Percentiles rank a stretch among this genome's conserved stretches.
Conservation (phyloP, 23 red algal species). For the Agarophyton chilense region DNA sequence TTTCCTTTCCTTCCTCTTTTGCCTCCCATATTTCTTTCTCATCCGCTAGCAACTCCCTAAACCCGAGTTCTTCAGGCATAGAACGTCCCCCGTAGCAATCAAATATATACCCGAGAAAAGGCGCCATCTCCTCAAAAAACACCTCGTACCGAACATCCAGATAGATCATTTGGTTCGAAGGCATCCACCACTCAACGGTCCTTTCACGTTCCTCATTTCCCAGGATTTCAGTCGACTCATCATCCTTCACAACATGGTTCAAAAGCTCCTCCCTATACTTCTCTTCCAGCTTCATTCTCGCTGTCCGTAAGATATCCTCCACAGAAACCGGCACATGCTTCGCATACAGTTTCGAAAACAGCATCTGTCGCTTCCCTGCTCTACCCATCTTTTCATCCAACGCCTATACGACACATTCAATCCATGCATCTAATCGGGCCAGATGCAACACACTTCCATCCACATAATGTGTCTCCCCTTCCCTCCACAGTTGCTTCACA, state of each 20-base stretch:
- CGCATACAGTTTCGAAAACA: too few species aligned
- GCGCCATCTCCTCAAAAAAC: background rate
- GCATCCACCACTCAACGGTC: background rate
- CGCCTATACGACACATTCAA: background rate
- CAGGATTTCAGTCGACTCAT: background rate
- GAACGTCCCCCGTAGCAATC: background rate
- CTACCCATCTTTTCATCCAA: too few species aligned
- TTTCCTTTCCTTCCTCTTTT: background rate
- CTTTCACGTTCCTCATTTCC: background rate
- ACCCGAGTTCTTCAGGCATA: background rate
- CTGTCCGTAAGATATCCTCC: too few species aligned
- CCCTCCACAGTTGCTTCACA: too few species aligned
- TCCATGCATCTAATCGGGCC: background rate
- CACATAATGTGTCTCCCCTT: too few species aligned
- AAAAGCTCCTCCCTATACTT: background rate
- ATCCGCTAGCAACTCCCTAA: too few species aligned
- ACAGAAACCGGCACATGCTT: too few species aligned
- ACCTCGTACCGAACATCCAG: background rate
- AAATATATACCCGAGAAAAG: background rate
- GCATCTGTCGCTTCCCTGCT: background rate
- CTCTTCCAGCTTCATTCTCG: background rate
- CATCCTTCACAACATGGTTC: background rate
- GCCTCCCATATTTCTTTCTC: background rate
- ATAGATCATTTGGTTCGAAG: background rate
- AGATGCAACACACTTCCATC: too few species aligned